Evolutionary conservation across 1,284 basidiomycete species (phyloP).

Genomic region (Sporisorium exsertum): DNA sequence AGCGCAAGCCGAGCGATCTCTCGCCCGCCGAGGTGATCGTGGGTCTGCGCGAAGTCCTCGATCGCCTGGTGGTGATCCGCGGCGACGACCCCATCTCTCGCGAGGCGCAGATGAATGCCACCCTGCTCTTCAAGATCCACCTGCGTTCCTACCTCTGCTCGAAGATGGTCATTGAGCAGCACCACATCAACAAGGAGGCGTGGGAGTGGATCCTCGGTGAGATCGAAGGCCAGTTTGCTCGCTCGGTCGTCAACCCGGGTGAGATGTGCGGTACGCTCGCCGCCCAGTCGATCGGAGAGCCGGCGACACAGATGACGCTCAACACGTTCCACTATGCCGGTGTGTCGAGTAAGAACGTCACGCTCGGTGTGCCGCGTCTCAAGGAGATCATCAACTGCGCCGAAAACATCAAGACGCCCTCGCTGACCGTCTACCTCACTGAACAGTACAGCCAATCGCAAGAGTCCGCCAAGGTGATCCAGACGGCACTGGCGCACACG

Average conservation of each 20-base stretch:
- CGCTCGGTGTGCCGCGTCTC: constrained; percentile 96
- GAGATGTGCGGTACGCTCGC: constrained; percentile 99
- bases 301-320: constrained; percentile 99
- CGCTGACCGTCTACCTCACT: constrained; percentile 83
- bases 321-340: constrained; percentile 99
- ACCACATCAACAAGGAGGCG: constrained; percentile 74
- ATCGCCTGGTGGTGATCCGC: constrained; percentile 77
- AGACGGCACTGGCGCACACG: constrained; percentile 93
- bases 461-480: constrained; percentile 81
- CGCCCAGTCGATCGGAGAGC: constrained; percentile 98
- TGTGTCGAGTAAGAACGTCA: constrained; percentile 98
- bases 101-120: constrained; percentile 89
- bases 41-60: constrained; percentile 72
- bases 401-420: constrained; percentile 97
- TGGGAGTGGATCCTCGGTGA: constrained; percentile 99
- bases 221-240: constrained; percentile 78
- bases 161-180: constrained; percentile 67
- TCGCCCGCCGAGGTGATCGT: constrained; percentile 88
- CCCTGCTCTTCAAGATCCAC: constrained; percentile 87
- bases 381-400: constrained; percentile 99
- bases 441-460: constrained; percentile 70
- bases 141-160: constrained; percentile 66
- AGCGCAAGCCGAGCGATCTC: constrained; percentile 90
- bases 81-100: constrained; percentile 77
- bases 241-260: constrained; percentile 89